phyloP scores from a whole-genome alignment of 2,329 filamentous ascomycete species.

The Aspergillus sp. region DNA sequence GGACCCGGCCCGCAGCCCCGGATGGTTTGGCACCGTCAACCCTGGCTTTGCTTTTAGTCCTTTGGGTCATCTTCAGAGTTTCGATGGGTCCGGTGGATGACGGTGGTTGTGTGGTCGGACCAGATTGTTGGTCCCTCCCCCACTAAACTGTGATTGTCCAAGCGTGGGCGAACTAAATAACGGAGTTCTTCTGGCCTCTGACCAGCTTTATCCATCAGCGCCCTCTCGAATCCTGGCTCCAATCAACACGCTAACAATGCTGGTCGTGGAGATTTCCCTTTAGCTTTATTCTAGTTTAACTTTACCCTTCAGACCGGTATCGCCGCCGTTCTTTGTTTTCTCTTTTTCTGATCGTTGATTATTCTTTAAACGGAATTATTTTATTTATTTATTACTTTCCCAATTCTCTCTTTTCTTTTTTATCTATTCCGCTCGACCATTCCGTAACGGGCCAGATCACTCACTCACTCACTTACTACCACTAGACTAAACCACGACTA shows the following conservation, averaged over 20 bases:
- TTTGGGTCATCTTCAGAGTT: not conserved
- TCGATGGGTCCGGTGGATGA: not conserved
- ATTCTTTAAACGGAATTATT: not conserved
- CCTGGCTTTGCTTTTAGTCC: not conserved
- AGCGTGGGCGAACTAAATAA: not conserved
- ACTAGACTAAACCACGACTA: no score
- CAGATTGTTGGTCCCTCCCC: not conserved
- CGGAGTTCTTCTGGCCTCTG: not conserved
- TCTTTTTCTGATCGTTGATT: not conserved
- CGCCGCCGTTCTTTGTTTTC: not conserved
- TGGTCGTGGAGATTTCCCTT: conserved; percentile 3
- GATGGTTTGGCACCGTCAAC: conserved; percentile 8
- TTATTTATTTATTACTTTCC: not conserved
- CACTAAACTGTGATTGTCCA: not conserved
- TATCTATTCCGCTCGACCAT: no score
- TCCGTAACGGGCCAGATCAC: no score
- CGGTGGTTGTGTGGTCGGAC: not conserved
- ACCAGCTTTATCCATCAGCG: not conserved
- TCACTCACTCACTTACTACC: no score
- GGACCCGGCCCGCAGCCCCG: conserved; percentile 16
- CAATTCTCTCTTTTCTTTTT: not conserved
- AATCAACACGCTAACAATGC: not conserved
- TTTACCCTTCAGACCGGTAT: not conserved
- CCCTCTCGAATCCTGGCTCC: not conserved
- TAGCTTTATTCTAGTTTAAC: conserved; percentile 5